A percentile compares a stretch with the other conserved stretches of the same genome.
Evolutionary conservation across 306 rosid genomes (phyloP).

Genomic region (Crotalaria pallida): DNA sequence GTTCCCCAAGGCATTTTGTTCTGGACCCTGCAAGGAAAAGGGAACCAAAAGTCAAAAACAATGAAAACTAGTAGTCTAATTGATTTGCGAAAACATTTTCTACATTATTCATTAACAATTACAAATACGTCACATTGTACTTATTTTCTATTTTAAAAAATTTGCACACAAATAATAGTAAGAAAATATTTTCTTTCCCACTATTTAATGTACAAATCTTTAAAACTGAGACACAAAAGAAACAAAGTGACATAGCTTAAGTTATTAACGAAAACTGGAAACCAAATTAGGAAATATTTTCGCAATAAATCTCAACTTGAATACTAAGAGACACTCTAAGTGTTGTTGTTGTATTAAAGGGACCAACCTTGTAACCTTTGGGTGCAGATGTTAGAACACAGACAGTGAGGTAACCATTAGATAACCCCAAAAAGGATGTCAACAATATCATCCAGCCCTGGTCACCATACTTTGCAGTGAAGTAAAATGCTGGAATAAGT

Average conservation of each 20-base stretch:
- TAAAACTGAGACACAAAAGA: no score
- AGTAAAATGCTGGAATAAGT: constrained; percentile 80
- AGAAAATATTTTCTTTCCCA: no score
- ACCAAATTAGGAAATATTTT: no score
- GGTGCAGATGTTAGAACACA: constrained; percentile 90
- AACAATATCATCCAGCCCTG: constrained; percentile 89
- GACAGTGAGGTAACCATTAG: constrained; percentile 87
- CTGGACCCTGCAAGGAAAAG: constrained; percentile 74
- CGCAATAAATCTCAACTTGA: no score
- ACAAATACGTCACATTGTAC: no score
- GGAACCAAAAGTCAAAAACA: background rate
- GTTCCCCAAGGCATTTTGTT: constrained; percentile 94
- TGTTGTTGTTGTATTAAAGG: background rate
- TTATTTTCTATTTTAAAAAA: no score
- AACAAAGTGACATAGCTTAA: no score
- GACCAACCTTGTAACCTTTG: constrained; percentile 80
- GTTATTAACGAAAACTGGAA: no score
- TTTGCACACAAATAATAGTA: no score
- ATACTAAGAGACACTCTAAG: background rate
- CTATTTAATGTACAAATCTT: no score
- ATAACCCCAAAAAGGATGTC: constrained; percentile 75
- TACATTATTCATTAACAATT: no score
- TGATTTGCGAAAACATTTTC: no score
- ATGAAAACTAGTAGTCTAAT: background rate
- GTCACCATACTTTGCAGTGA: constrained; percentile 75